Percentiles rank a stretch among this genome's conserved stretches.
Conservation (phyloP, 176 grass and related monocot genomes). For the Olyra latifolia region DNA sequence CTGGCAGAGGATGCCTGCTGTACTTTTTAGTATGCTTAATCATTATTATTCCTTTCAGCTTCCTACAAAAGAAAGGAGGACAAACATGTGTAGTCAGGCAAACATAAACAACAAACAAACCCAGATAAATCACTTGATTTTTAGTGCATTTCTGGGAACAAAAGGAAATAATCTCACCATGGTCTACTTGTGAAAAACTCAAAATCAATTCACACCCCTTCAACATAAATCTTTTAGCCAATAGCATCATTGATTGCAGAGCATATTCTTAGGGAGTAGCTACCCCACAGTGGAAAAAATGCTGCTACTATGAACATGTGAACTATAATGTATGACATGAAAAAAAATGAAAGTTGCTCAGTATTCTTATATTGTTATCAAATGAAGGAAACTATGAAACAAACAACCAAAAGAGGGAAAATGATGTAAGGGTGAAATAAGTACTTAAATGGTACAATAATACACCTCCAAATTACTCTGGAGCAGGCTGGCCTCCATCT, state of each 20-base stretch:
- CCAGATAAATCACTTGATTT: neutral
- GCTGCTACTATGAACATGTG: neutral
- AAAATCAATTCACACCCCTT: neutral
- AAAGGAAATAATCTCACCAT: neutral
- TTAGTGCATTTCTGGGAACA: neutral
- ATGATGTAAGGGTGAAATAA: neutral
- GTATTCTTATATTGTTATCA: neutral
- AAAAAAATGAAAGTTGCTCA: neutral
- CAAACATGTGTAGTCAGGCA: neutral
- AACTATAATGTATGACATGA: neutral
- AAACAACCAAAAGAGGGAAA: neutral
- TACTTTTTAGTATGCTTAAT: neutral
- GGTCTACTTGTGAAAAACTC: neutral
- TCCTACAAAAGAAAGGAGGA: neutral
- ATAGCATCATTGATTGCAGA: neutral
- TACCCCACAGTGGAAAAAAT: neutral
- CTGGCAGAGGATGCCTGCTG: neutral
- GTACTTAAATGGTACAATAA: neutral
- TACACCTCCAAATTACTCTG: constrained; percentile 70
- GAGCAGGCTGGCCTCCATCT: constrained; percentile 55
- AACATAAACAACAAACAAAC: neutral
- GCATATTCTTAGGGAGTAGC: neutral
- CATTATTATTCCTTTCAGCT: neutral
- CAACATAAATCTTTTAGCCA: neutral
- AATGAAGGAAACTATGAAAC: neutral